These are phyloP conservation scores for Crepidotus variabilis DNA, from an alignment of 768 basidiomycete species.

Conservation along the genomic window DNA sequence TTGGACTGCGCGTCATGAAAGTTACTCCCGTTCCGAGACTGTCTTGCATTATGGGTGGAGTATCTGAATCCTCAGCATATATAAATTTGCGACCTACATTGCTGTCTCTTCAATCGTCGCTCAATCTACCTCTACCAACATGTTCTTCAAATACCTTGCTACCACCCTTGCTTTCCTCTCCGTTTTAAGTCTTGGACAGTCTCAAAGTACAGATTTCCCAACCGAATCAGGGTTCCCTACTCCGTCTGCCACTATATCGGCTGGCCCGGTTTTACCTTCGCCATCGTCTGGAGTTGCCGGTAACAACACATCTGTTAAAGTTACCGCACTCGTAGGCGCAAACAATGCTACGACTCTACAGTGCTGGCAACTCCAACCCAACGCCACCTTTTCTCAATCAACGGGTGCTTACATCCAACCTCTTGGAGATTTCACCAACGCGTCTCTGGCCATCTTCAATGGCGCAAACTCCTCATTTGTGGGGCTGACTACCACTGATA, in stretches of 20 bases:
- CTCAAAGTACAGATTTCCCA: background rate
- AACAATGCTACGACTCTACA: constrained; percentile 1
- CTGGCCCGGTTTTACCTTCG: background rate
- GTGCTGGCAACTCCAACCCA: constrained; percentile 6
- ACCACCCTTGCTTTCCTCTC: background rate
- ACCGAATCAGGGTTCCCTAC: background rate
- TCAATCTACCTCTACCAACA: background rate
- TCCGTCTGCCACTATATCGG: background rate
- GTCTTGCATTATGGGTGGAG: background rate
- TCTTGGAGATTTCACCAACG: background rate
- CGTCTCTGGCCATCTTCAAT: constrained; percentile 1
- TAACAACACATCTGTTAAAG: background rate
- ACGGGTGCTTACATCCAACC: constrained; percentile 2
- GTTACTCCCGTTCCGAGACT: background rate
- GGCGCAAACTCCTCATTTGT: background rate
- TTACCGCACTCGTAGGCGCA: constrained; percentile 2
- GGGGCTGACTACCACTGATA: background rate
- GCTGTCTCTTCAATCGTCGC: background rate
- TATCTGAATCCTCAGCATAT: background rate
- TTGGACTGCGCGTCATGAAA: background rate
- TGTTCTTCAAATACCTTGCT: background rate
- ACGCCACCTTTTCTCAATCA: background rate
- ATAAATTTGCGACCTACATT: background rate
- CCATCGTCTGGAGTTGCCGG: background rate
- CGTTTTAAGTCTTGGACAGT: background rate